Percentiles rank a stretch among this genome's conserved stretches.
phyloP scores from a whole-genome alignment of 345 rosid species.

The Salix viminalis region DNA sequence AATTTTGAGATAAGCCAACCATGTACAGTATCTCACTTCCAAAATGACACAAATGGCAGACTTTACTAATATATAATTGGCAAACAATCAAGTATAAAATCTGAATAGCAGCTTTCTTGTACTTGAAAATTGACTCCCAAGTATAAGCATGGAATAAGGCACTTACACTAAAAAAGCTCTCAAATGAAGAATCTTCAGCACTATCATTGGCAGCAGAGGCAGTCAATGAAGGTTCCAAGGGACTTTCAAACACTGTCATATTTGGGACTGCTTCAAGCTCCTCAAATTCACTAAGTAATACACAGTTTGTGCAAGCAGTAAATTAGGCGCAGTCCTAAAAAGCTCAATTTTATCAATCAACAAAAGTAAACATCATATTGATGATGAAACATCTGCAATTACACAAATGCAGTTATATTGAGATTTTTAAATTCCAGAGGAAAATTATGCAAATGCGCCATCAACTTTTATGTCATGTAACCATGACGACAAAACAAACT shows the following conservation, averaged over 20 bases:
- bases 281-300: conserved; percentile 48
- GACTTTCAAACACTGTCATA: conserved; percentile 54
- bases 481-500: not conserved
- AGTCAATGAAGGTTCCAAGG: conserved; percentile 51
- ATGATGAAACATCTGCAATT: not conserved
- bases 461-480: not conserved
- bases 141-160: not conserved
- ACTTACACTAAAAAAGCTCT: conserved; percentile 57
- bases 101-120: not conserved
- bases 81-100: not conserved
- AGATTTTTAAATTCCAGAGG: not conserved
- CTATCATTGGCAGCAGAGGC: conserved; percentile 33
- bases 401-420: not conserved
- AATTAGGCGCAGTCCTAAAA: not conserved
- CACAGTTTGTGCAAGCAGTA: not conserved
- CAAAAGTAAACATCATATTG: not conserved
- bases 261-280: conserved; percentile 63
- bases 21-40: not conserved
- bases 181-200: conserved; percentile 52
- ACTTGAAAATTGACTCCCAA: not conserved
- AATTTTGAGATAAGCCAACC: not conserved
- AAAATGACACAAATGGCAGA: not conserved
- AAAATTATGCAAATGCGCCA: not conserved
- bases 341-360: not conserved
- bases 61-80: not conserved